phyloP scores from a whole-genome alignment of 495 filamentous ascomycete species.

The Tuber indicum region DNA sequence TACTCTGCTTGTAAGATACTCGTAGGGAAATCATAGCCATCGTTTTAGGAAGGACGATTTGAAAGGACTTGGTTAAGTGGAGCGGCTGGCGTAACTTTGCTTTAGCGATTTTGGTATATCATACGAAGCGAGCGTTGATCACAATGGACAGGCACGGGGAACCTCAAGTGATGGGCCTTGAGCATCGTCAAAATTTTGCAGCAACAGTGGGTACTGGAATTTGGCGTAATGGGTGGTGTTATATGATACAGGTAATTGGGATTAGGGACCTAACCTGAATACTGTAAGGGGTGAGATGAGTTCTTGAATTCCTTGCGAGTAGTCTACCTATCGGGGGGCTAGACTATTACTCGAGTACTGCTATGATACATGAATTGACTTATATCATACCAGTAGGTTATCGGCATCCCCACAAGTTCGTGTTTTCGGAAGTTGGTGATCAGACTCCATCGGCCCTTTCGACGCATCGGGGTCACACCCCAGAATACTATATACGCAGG shows the following conservation, averaged over 20 bases:
- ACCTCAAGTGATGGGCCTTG: background rate
- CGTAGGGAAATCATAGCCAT: background rate
- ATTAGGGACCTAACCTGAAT: background rate
- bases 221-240: background rate
- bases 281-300: background rate
- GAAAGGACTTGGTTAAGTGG: background rate
- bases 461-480: background rate
- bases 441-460: background rate
- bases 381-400: too few relatives aligned
- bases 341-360: background rate
- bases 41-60: background rate
- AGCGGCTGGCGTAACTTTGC: background rate
- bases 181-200: background rate
- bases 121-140: background rate
- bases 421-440: background rate
- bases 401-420: background rate
- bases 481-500: background rate
- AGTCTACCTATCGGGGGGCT: background rate
- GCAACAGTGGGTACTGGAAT: background rate
- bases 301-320: background rate
- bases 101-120: background rate
- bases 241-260: background rate
- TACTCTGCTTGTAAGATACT: background rate
- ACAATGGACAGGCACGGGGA: background rate
- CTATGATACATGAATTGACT: too few relatives aligned